Conservation (phyloP, 805 yeast genomes). For the Jamesozyma spencerorum region DNA sequence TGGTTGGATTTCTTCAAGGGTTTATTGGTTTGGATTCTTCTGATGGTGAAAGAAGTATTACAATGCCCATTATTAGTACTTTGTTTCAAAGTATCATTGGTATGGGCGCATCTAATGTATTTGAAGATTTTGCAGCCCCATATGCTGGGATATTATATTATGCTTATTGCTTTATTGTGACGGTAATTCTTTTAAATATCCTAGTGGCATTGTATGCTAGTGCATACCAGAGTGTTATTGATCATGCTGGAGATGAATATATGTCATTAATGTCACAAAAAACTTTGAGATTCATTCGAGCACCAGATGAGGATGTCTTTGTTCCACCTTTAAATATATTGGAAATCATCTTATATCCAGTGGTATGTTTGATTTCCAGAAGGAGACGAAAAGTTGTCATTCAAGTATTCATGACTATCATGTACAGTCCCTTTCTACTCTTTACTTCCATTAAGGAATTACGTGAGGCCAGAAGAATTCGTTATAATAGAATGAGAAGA, state of each 20-base stretch:
- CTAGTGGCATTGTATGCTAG: slow-evolving; percentile 78
- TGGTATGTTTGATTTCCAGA: slow-evolving; percentile 30
- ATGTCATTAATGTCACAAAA: slow-evolving; percentile 78
- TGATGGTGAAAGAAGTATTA: slow-evolving; percentile 74
- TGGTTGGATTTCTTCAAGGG: slow-evolving; percentile 77
- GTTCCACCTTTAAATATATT: slow-evolving; percentile 79
- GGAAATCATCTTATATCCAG: slow-evolving; percentile 47
- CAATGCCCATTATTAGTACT: slow-evolving; percentile 51
- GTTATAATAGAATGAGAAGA: slow-evolving; percentile 56
- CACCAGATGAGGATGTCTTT: slow-evolving; percentile 78
- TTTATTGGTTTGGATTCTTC: slow-evolving; percentile 81
- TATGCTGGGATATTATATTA: slow-evolving; percentile 76
- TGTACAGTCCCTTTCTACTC: slow-evolving; percentile 60
- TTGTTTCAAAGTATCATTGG: slow-evolving; percentile 67
- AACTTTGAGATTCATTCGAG: slow-evolving; percentile 74
- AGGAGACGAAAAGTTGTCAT: slow-evolving; percentile 34
- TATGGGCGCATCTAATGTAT: slow-evolving; percentile 61
- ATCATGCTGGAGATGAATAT: slow-evolving; percentile 76
- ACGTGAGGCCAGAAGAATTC: slow-evolving; percentile 56
- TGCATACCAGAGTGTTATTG: slow-evolving; percentile 73
- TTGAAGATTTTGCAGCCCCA: slow-evolving; percentile 70
- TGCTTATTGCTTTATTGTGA: slow-evolving; percentile 63
- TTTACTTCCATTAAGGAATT: slow-evolving; percentile 58
- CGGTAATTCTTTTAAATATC: slow-evolving; percentile 70
- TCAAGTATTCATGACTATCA: slow-evolving; percentile 48